These are phyloP conservation scores for Stylonectria norvegica DNA, from an alignment of 2,329 filamentous ascomycete species.

Conservation along the genomic window DNA sequence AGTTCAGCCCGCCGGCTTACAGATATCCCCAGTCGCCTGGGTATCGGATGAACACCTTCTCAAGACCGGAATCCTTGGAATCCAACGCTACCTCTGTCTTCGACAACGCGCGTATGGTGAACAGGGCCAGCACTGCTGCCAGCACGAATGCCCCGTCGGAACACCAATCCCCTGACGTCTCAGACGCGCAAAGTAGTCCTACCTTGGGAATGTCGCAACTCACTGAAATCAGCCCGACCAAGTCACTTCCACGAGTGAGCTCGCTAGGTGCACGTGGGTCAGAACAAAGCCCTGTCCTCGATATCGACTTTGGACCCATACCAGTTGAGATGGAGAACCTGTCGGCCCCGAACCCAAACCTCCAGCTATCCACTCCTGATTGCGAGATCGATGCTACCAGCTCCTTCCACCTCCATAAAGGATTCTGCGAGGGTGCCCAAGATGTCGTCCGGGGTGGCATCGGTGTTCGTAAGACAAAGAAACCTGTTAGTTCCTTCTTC, in stretches of 20 bases:
- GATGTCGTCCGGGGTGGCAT: constrained; percentile 46
- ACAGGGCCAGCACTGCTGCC: constrained; percentile 18
- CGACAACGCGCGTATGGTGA: constrained; percentile 16
- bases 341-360: constrained; percentile 9
- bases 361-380: constrained; percentile 28
- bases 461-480: constrained; percentile 50
- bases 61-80: constrained; percentile 26
- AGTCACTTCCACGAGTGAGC: constrained; percentile 4
- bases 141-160: constrained; percentile 21
- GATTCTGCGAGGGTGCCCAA: constrained; percentile 54
- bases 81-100: constrained; percentile 25
- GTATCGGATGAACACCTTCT: constrained; percentile 7
- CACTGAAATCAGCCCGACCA: constrained; percentile 18
- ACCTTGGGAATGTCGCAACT: constrained; percentile 22
- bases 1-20: constrained; percentile 12
- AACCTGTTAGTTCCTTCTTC: constrained; percentile 37
- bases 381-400: constrained; percentile 43
- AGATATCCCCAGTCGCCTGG: constrained; percentile 12
- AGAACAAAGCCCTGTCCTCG: constrained; percentile 1
- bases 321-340: constrained; percentile 21
- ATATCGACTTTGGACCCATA: constrained; percentile 25
- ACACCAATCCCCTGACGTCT: constrained; percentile 17
- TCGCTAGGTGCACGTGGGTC: too few species aligned
- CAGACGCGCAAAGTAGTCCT: constrained; percentile 21
- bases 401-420: constrained; percentile 52